phyloP scores from a whole-genome alignment of 306 rosid species.

The Argentina anserina region DNA sequence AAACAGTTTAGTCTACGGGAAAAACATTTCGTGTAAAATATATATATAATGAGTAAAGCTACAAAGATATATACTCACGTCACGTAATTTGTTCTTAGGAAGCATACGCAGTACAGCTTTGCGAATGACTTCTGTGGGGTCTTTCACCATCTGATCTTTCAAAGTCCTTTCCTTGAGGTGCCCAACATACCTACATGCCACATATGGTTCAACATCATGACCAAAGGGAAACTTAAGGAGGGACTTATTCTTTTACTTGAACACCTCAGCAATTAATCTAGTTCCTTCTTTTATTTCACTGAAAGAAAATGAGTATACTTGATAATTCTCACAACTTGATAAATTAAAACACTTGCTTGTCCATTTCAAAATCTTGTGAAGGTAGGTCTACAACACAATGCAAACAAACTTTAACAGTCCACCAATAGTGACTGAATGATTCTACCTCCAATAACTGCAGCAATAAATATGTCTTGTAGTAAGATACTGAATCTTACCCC shows the following conservation, averaged over 20 bases:
- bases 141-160: slow-evolving; percentile 85
- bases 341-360: background rate
- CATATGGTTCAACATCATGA: slow-evolving; percentile 26
- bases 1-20: slow-evolving; percentile 14
- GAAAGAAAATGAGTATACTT: background rate
- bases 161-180: slow-evolving; percentile 77
- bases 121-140: slow-evolving; percentile 92
- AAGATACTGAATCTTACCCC: slow-evolving; percentile 47
- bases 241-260: background rate
- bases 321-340: background rate
- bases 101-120: slow-evolving; percentile 96
- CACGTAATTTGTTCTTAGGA: slow-evolving; percentile 87
- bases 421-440: slow-evolving; percentile 12
- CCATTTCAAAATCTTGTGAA: background rate
- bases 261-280: slow-evolving; percentile 1
- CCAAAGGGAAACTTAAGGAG: slow-evolving; percentile 5
- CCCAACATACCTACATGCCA: slow-evolving; percentile 73
- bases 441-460: slow-evolving; percentile 9
- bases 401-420: background rate
- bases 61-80: slow-evolving; percentile 45
- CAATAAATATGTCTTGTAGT: slow-evolving; percentile 6
- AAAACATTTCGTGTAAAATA: background rate
- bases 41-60: background rate
- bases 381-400: background rate
- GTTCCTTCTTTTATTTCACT: background rate